Evolutionary conservation across 805 yeast species (phyloP), one percentile per base, ranked within the genome.

Genomic region (Ogataea sp.): DNA sequence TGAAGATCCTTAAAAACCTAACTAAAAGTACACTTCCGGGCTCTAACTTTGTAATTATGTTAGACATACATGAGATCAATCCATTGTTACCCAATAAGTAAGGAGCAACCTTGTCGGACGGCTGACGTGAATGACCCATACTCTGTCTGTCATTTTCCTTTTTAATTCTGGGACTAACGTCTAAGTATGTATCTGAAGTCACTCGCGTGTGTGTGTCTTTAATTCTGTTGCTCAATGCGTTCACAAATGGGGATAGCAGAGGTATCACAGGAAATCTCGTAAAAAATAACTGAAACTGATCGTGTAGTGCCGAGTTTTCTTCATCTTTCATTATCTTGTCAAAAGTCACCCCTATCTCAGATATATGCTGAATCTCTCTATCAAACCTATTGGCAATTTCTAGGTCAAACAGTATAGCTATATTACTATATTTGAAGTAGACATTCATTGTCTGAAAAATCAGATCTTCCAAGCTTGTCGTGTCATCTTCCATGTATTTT

Each of bases 371-470:
- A 3, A 30, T 6, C 21, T 30, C 18, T 9, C 33, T 16, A 18
- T 30, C 18, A 21, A 30, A 13, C n/a, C 18, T n/a, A 3, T 8
- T 21, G 3, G 50, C 38, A 3, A 38, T 34, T 18, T 47, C 45
- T 6, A 50, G 21, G 36, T 52, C 37, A 40, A 51, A 51, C 11
- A 52, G 37, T 6, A 47, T 30, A 4, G 42, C 32, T 13, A 52
- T 38, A 13, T 40, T 33, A 36, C 39, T 43, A 23, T 45, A 25
- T 15, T 38, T 44, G 42, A 48, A 20, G 21, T 43, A 53, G 1
- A 43, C 34, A n/a, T 36, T 39, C 3, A 53, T 43, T 9, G 53
- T 50, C 24, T 40, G 43, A 9, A 28, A 20, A 2, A 48, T 41
- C 36, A 43, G 44, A 24, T 16, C 20, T 13, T 43, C 32, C 3